Evolutionary conservation across 345 rosid species (phyloP).

Genomic region (Eucalyptus microcorys): DNA sequence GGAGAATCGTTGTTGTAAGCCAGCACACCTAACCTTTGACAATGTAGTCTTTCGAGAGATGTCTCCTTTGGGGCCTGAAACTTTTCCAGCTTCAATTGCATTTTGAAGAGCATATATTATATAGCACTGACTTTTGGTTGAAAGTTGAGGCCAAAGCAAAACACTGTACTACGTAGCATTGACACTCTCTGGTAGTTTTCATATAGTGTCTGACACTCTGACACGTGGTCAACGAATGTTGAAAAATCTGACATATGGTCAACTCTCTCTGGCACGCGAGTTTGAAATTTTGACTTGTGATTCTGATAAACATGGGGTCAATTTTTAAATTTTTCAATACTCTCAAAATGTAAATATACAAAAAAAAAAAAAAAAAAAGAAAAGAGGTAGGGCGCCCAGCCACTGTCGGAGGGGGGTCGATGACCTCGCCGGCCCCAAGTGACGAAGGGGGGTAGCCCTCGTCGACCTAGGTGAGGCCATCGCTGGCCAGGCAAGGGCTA

Average conservation of each 20-base stretch:
- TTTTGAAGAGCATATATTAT: neutral
- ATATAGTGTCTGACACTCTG: accelerated
- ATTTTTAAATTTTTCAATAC: no score
- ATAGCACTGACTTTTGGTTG: neutral
- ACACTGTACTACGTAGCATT: neutral
- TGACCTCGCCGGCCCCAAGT: no score
- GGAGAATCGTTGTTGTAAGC: neutral
- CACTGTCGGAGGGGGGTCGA: accelerated
- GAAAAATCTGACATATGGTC: accelerated
- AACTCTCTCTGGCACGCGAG: accelerated
- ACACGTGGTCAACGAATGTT: accelerated
- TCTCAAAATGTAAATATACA: no score
- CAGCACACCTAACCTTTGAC: neutral
- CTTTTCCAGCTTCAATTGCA: neutral
- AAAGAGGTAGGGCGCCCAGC: no score
- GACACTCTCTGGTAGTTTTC: accelerated
- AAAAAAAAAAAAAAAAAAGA: no score
- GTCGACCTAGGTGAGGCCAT: no score
- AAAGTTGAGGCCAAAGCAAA: neutral
- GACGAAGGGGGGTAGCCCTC: accelerated
- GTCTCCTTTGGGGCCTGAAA: neutral
- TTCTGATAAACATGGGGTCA: accelerated
- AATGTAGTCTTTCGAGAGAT: neutral
- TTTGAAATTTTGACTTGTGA: accelerated
- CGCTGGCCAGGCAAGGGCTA: no score